phyloP scores from a whole-genome alignment of 345 rosid species.

The Sisymbrium altissimum region DNA sequence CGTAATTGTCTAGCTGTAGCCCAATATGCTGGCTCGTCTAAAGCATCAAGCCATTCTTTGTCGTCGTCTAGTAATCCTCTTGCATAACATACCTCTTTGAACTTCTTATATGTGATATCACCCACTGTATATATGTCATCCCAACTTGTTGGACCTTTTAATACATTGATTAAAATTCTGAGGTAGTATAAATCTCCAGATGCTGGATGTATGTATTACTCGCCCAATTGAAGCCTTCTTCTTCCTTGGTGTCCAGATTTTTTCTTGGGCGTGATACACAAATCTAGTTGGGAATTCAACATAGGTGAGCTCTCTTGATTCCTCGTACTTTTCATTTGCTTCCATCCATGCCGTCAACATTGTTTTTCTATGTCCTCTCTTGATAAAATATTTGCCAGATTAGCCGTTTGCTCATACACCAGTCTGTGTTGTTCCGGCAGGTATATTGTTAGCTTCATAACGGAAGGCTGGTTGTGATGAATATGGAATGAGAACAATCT shows the following conservation, averaged over 20 bases:
- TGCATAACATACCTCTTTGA: background rate
- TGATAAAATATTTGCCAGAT: background rate
- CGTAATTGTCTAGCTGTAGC: background rate
- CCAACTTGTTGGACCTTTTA: background rate
- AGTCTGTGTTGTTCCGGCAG: background rate
- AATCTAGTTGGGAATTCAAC: background rate
- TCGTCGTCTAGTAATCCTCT: background rate
- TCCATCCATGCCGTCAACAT: background rate
- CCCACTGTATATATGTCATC: background rate
- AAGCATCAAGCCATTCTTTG: background rate
- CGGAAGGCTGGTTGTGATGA: background rate
- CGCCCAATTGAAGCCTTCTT: background rate
- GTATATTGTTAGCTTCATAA: background rate
- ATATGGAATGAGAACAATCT: background rate
- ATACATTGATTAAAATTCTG: background rate
- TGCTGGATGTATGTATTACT: background rate
- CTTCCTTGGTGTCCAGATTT: background rate
- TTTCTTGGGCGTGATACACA: background rate
- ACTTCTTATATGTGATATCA: background rate
- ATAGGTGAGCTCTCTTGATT: background rate
- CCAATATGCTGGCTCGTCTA: background rate
- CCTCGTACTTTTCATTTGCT: background rate
- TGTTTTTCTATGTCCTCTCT: background rate
- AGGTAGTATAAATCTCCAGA: background rate
- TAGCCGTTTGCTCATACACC: accelerated